Evolutionary conservation across 2,329 filamentous ascomycete genomes (phyloP).

Genomic region (Helotiales sp.): DNA sequence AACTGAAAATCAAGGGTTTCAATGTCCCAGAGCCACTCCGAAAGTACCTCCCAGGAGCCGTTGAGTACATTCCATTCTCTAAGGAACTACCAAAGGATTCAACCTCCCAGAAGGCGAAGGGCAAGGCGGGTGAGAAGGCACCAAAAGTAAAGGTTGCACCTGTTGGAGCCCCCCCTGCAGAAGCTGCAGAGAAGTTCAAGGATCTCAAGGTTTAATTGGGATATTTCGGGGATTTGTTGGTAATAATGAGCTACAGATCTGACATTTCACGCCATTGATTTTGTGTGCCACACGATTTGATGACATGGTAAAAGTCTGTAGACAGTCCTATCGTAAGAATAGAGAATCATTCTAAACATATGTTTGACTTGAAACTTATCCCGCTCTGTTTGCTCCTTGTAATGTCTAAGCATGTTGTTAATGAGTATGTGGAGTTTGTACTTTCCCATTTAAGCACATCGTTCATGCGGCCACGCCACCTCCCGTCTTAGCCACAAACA

Average conservation of each 20-base stretch:
- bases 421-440: constrained; percentile 2
- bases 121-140: constrained; percentile 39
- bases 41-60: constrained; percentile 88
- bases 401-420: neutral
- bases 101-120: constrained; percentile 61
- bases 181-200: constrained; percentile 46
- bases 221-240: neutral
- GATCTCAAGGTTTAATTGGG: constrained; percentile 38
- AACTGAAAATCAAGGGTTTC: constrained; percentile 61
- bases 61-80: constrained; percentile 86
- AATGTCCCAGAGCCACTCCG: constrained; percentile 81
- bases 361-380: neutral
- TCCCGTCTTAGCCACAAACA: constrained; percentile 17
- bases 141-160: constrained; percentile 39
- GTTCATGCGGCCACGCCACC: constrained; percentile 10
- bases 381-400: neutral
- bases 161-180: constrained; percentile 35
- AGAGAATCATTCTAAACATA: constrained; percentile 1
- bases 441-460: constrained; percentile 12
- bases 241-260: neutral
- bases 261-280: neutral
- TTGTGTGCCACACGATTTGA: constrained; percentile 12
- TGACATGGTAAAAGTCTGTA: constrained; percentile 17
- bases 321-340: constrained; percentile 1
- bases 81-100: constrained; percentile 84